Base-by-base conservation (phyloP, 768 basidiomycete genomes). In the Suillus americanus region DNA sequence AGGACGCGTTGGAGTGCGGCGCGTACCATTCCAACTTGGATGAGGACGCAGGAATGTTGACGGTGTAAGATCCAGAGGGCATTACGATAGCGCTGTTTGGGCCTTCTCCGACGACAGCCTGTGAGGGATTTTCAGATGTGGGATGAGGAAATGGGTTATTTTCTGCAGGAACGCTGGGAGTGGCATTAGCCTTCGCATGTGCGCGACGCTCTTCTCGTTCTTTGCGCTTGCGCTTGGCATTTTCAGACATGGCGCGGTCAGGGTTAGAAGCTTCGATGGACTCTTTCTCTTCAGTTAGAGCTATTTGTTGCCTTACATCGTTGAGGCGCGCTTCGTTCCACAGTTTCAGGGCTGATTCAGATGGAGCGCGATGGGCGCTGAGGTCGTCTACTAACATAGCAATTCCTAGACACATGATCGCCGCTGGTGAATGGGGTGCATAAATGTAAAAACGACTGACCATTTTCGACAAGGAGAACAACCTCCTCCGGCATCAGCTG, bases 401-500 rank as follows among this genome's bases (percentile, higher is more conserved):
- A 16, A 90, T 77, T 38, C 87, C 96, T 97, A 61, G 57, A n/a
- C 33, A 46, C 59, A 46, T 23, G 13, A 45, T 55, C 46, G 30
- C 14, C 48, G 38, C 25, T 62, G 10, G 16, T 53, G 45, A 40
- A 62, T 63, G 40, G 64, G 60, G 35, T 14, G 16, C 10, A 45
- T 60, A 9, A 6, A 38, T 37, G 20, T 59, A 23, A 20, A 45
- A 38, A 41, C 40, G 65, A 69, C 82, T 60, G 65, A 94, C 97
- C 86, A 66, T 91, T 91, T 68, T 90, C 84, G 16, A 98, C 86
- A 7, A 99, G 86, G 38, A 96, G 81, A 13, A 92, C 93, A 10
- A 89, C 94, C 73, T 99, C 97, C 76, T 99, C 97, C 0, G 94
- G 93, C 77, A 93, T 86, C 2, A 99, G 80, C 9, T 92, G 79